phyloP scores from a whole-genome alignment of 805 yeast genomes.

The Lachancea lanzarotensis region DNA sequence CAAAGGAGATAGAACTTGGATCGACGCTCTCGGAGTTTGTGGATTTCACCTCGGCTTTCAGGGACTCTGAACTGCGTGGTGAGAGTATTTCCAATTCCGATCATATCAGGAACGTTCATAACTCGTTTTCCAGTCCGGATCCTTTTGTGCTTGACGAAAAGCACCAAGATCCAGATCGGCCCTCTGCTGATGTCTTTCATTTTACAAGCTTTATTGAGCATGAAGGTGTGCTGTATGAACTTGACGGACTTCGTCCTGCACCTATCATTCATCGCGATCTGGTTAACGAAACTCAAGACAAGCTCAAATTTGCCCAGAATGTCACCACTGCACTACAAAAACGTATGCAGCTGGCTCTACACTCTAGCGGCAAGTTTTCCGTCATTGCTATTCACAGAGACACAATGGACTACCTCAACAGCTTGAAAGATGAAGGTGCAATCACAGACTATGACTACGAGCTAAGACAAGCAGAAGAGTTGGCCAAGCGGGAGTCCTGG shows the following conservation, averaged over 20 bases:
- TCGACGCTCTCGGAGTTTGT: slow-evolving; percentile 41
- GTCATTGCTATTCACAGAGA: slow-evolving; percentile 49
- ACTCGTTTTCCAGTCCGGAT: slow-evolving; percentile 53
- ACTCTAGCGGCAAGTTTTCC: slow-evolving; percentile 49
- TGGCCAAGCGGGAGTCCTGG: slow-evolving; percentile 47
- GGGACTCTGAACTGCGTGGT: slow-evolving; percentile 50
- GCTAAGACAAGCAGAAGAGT: slow-evolving; percentile 32
- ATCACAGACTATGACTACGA: slow-evolving; percentile 7
- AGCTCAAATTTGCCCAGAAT: slow-evolving; percentile 37
- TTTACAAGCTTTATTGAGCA: slow-evolving; percentile 47
- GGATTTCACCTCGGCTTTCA: slow-evolving; percentile 43
- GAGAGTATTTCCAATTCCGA: slow-evolving; percentile 58
- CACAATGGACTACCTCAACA: slow-evolving; percentile 35
- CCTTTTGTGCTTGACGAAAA: slow-evolving; percentile 43
- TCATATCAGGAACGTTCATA: slow-evolving; percentile 48
- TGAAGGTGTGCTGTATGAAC: slow-evolving; percentile 46
- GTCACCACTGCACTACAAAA: slow-evolving; percentile 40
- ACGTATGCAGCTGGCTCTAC: slow-evolving; percentile 42
- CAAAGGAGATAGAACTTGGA: slow-evolving; percentile 40
- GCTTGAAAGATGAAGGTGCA: slow-evolving; percentile 37
- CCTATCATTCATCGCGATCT: slow-evolving; percentile 51
- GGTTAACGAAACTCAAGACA: slow-evolving; percentile 17
- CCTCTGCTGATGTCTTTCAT: slow-evolving; percentile 51
- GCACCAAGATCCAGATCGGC: slow-evolving; percentile 19
- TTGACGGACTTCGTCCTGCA: slow-evolving; percentile 52